Conservation (phyloP, 345 rosid genomes). For the Gynandropsis gynandra region DNA sequence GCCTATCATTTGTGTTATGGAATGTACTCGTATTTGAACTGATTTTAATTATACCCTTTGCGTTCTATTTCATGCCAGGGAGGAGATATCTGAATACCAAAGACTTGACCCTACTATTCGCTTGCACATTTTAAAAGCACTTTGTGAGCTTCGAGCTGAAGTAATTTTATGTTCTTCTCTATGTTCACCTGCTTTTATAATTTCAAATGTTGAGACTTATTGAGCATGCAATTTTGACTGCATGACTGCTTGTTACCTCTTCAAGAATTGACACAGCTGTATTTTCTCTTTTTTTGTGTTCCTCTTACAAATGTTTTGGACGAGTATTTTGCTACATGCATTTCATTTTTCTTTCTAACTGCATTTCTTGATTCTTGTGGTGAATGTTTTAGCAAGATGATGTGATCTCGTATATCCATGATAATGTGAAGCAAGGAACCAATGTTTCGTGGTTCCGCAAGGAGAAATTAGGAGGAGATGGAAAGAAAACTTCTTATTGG, state of each 20-base stretch:
- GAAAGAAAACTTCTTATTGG: slow-evolving; percentile 68
- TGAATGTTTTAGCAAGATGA: slow-evolving; percentile 60
- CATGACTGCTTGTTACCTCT: not conserved
- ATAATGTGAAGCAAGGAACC: slow-evolving; percentile 40
- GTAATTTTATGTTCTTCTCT: slow-evolving; percentile 32
- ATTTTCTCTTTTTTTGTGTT: not conserved
- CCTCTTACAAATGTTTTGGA: not conserved
- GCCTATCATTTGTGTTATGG: slow-evolving; percentile 2
- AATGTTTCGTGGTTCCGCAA: slow-evolving; percentile 47
- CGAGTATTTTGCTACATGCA: slow-evolving; percentile 10
- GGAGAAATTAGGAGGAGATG: slow-evolving; percentile 58
- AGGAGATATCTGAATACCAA: slow-evolving; percentile 53
- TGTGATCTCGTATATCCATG: slow-evolving; percentile 44
- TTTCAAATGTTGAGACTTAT: slow-evolving; percentile 11
- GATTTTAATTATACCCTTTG: slow-evolving; percentile 12
- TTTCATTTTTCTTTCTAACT: slow-evolving; percentile 7
- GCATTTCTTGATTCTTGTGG: slow-evolving; percentile 13
- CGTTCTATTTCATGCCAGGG: slow-evolving; percentile 35
- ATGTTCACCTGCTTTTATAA: not conserved
- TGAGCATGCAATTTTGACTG: slow-evolving; percentile 1
- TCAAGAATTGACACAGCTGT: not conserved
- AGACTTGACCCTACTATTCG: slow-evolving; percentile 54
- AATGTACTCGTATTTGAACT: slow-evolving; percentile 6
- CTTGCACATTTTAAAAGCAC: slow-evolving; percentile 62
- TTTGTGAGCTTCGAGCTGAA: slow-evolving; percentile 75